Base-by-base conservation (phyloP, 306 rosid species). In the Amphicarpaea edgeworthii region DNA sequence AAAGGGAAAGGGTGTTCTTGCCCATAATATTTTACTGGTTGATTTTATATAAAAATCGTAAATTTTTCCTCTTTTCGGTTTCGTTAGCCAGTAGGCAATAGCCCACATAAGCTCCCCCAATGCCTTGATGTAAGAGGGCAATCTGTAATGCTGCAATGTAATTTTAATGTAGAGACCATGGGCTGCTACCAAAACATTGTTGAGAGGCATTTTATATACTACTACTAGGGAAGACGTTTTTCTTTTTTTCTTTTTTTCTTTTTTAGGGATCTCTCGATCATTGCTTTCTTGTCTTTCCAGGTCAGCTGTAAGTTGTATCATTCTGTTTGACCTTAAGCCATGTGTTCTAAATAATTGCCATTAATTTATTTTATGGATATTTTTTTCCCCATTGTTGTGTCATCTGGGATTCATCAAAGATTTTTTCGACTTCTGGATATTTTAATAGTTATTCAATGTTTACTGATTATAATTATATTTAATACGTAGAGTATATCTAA, bases 291-390 rank as follows among this genome's bases (percentile, higher is more conserved):
- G 77, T 68, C 71, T 59, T 77, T 55, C 57, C 79, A 59, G 83
- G 68, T 59, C 82, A 28, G 80, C 77, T 82, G 86, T 84, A 84
- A 62, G 82, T 81, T 83, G 85, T 86, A 83, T 75, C 65, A 75
- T 78, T 84, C 74, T 75, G 84, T 80, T 79, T 78, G 79, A 65
- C 78, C 68, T 26, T 51, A 14, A 28, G 82, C 30, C 68, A 53
- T 68, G 75, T 78, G 72, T 41, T 72, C 72, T 85, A 74, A 65
- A 81, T 68, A 76, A 76, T 68, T 62, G 72, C 55, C 43, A 65
- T 74, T 78, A 77, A 75, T 86, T 72, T 77, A 75, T 74, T 77
- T n/a, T 9, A 9, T 71, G 76, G 49, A 76, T 46, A 37, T 16
- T 28, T 20, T 30, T 8, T 32, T 28, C 38, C 8, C 59, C 15